phyloP scores from a whole-genome alignment of 352 stramenopile genomes.

The Phytophthora vignae region DNA sequence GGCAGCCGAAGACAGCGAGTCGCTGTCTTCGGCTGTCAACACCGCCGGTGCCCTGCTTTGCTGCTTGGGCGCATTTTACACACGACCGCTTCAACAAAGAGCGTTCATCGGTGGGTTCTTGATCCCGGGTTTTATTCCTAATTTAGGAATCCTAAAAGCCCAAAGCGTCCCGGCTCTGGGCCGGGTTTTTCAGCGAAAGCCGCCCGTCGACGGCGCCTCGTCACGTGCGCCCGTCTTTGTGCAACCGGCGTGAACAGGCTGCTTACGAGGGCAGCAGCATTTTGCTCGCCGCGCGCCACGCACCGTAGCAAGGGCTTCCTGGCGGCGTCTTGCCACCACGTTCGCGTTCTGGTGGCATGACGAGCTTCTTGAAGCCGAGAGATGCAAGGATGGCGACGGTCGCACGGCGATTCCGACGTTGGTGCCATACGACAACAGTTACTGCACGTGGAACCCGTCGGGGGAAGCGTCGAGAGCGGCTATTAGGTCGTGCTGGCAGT shows the following conservation, averaged over 20 bases:
- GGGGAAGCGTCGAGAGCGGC: neutral
- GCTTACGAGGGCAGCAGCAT: neutral
- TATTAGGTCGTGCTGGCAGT: neutral
- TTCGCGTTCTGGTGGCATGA: neutral
- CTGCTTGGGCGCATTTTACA: conserved; percentile 28
- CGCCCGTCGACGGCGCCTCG: neutral
- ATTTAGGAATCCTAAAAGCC: neutral
- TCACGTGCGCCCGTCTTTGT: neutral
- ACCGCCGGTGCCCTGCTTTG: conserved; percentile 13
- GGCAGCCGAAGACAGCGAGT: neutral
- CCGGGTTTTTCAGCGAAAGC: neutral
- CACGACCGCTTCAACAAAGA: conserved; percentile 14
- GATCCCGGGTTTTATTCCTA: neutral
- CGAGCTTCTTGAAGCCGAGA: neutral
- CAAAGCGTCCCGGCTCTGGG: neutral
- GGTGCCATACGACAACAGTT: too few relatives aligned
- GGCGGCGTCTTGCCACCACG: neutral
- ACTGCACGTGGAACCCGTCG: neutral
- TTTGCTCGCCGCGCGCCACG: neutral
- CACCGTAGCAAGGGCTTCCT: neutral
- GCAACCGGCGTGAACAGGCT: too few relatives aligned
- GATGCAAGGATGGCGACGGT: neutral
- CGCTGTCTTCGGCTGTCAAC: conserved; percentile 6
- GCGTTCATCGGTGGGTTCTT: neutral
- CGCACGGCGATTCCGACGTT: neutral